Evolutionary conservation across 169 alveolate genomes (phyloP).

Genomic region (Perkinsus olseni): DNA sequence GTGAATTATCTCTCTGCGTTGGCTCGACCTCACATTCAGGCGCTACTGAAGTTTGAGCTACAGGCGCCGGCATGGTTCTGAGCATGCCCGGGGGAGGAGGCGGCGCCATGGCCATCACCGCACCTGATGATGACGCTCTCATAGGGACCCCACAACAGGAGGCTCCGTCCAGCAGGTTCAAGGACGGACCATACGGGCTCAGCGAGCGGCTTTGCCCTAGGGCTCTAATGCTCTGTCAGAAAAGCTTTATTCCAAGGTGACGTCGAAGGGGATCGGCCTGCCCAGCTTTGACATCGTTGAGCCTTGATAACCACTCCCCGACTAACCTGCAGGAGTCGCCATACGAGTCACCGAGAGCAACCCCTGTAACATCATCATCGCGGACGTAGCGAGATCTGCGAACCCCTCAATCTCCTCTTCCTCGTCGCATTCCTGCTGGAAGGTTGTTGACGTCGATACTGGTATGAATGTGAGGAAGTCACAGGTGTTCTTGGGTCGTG

Average conservation of each 20-base stretch:
- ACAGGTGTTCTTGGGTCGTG: background rate
- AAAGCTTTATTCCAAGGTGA: no score
- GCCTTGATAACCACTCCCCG: no score
- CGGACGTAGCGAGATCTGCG: background rate
- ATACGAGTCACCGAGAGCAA: background rate
- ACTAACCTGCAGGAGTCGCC: background rate
- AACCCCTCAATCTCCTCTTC: background rate
- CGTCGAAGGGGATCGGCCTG: no score
- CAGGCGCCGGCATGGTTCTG: background rate
- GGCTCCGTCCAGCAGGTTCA: no score
- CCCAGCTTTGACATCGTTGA: no score
- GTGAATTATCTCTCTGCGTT: background rate
- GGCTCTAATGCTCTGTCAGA: no score
- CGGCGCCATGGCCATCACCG: background rate
- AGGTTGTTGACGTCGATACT: background rate
- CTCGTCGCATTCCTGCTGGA: background rate
- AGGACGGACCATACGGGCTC: no score
- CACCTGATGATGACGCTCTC: background rate
- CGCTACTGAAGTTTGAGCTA: background rate
- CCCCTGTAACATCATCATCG: background rate
- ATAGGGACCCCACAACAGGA: no score
- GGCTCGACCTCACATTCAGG: background rate
- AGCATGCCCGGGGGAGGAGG: background rate
- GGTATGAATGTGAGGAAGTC: background rate
- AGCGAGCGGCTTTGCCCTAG: no score